Percentiles rank a stretch among this genome's conserved stretches.
These are phyloP conservation scores for Aspergillus ochraceus DNA, from an alignment of 2,329 filamentous ascomycete species.

Conservation along the genomic window DNA sequence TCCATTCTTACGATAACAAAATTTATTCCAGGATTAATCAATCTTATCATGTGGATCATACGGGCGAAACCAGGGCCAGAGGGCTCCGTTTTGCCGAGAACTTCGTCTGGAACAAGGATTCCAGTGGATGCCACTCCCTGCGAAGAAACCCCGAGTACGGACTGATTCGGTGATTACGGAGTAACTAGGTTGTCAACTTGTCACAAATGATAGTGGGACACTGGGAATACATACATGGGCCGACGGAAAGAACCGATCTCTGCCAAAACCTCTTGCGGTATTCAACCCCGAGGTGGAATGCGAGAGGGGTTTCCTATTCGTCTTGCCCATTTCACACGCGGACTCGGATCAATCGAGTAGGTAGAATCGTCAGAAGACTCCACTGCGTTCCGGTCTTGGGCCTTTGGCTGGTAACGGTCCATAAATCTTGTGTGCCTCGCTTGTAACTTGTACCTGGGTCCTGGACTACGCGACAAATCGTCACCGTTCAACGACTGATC, in stretches of 20 bases:
- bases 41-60: constrained; percentile 27
- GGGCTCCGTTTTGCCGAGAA: constrained; percentile 7
- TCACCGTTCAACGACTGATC: neutral
- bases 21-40: constrained; percentile 14
- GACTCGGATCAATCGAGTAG: neutral
- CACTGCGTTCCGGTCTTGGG: neutral
- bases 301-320: neutral
- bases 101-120: neutral
- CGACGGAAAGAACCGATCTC: neutral
- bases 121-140: constrained; percentile 3
- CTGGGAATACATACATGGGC: too few relatives aligned
- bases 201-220: too few relatives aligned
- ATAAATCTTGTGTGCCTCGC: neutral
- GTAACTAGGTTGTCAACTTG: too few relatives aligned
- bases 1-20: neutral
- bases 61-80: constrained; percentile 1
- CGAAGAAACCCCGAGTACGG: neutral
- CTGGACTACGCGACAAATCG: neutral
- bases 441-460: neutral
- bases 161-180: neutral
- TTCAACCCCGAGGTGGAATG: neutral
- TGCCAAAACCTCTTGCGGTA: constrained; percentile 1
- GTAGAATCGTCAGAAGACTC: neutral
- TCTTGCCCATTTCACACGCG: neutral
- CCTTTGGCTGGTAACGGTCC: neutral